phyloP scores from a whole-genome alignment of 805 yeast genomes.

The Naumovozyma baii region DNA sequence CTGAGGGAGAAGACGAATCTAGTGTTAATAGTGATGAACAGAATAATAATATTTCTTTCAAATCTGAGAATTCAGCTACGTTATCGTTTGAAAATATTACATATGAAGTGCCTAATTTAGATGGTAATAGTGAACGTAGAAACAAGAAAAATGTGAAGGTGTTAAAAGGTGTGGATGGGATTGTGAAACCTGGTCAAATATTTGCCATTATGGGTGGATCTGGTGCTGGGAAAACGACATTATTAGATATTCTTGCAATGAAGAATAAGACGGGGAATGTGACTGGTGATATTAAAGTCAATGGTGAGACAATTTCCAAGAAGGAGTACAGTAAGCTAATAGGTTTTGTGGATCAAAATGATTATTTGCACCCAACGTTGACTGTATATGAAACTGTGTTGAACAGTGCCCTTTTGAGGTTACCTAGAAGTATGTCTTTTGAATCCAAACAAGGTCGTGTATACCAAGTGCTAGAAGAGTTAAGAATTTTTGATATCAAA shows the following conservation, averaged over 20 bases:
- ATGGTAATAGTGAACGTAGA: constrained; percentile 6
- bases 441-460: constrained; percentile 70
- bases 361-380: constrained; percentile 77
- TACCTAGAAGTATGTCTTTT: constrained; percentile 73
- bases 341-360: constrained; percentile 97
- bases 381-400: constrained; percentile 94
- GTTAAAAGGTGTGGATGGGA: constrained; percentile 58
- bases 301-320: constrained; percentile 42
- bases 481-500: constrained; percentile 72
- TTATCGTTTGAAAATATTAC: constrained; percentile 66
- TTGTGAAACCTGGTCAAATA: constrained; percentile 78
- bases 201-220: constrained; percentile 97
- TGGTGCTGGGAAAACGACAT: constrained; percentile 95
- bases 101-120: constrained; percentile 32
- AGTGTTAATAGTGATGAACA: constrained; percentile 4
- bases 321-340: constrained; percentile 53
- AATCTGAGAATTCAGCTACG: constrained; percentile 52
- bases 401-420: constrained; percentile 78
- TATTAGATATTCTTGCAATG: constrained; percentile 82
- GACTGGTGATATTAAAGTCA: constrained; percentile 60
- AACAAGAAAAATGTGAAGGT: constrained; percentile 30
- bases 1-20: constrained; percentile 19
- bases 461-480: constrained; percentile 71
- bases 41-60: constrained; percentile 33
- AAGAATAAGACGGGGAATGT: constrained; percentile 71